Evolutionary conservation across 129 eudicot species (phyloP).

Genomic region (Pseudognaphalium luteoalbum): DNA sequence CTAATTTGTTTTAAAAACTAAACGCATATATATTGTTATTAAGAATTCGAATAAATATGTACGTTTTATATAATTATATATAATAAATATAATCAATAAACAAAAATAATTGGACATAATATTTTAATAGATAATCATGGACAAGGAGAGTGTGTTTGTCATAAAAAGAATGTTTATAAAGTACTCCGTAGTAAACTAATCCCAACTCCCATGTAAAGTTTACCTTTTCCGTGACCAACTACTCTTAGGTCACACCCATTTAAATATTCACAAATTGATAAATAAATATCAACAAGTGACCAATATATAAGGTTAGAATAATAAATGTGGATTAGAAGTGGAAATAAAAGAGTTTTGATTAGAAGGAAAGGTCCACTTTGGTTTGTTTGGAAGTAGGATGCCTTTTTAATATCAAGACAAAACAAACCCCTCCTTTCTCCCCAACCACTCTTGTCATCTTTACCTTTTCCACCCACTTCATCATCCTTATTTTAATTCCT

Average conservation of each 20-base stretch:
- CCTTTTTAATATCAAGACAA: constrained; percentile 45
- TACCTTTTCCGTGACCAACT: constrained; percentile 31
- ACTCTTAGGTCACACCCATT: constrained; percentile 16
- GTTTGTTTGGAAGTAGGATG: constrained; percentile 41
- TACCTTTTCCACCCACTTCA: constrained; percentile 46
- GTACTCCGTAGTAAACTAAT: constrained; percentile 36
- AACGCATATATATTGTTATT: too few species aligned
- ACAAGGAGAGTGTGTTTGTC: constrained; percentile 18
- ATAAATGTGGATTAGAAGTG: constrained; percentile 14
- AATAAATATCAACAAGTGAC: too few species aligned
- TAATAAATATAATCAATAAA: too few species aligned
- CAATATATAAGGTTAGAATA: neutral
- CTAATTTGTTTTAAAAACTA: too few species aligned
- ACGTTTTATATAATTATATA: too few species aligned
- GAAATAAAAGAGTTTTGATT: constrained; percentile 20
- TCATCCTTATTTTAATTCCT: neutral
- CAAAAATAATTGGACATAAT: neutral
- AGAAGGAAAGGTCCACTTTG: constrained; percentile 43
- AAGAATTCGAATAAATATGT: too few species aligned
- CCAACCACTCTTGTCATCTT: constrained; percentile 47
- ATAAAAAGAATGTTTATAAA: constrained; percentile 32
- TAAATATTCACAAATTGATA: neutral
- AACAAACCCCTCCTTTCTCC: constrained; percentile 39
- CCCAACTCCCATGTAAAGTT: constrained; percentile 33
- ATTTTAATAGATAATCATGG: neutral